Evolutionary conservation across 352 stramenopile species (phyloP).

Genomic region (Pythium aristosporum): DNA sequence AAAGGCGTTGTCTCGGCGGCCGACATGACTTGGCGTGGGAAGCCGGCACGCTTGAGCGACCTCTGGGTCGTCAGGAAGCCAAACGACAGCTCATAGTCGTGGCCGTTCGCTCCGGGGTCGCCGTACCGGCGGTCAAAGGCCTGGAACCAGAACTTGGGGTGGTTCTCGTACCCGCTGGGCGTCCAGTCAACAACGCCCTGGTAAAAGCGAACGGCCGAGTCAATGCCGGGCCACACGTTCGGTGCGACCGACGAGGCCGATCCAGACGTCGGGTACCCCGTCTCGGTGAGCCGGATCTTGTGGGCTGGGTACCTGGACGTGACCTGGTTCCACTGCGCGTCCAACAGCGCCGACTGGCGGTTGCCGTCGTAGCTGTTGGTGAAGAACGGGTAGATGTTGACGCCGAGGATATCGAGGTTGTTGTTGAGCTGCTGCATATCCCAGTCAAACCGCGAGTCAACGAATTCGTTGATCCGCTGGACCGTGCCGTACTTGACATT

Average conservation of each 20-base stretch:
- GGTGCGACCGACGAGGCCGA: slow-evolving; percentile 20
- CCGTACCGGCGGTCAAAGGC: slow-evolving; percentile 33
- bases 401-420: slow-evolving; percentile 26
- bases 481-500: slow-evolving; percentile 57
- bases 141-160: slow-evolving; percentile 41
- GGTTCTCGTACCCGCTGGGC: slow-evolving; percentile 10
- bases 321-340: slow-evolving; percentile 29
- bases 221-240: slow-evolving; percentile 22
- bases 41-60: slow-evolving; percentile 21
- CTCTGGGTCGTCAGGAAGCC: slow-evolving; percentile 30
- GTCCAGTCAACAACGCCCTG: slow-evolving; percentile 29
- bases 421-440: slow-evolving; percentile 16
- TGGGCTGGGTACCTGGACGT: slow-evolving; percentile 21
- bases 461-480: slow-evolving; percentile 35
- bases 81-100: slow-evolving; percentile 31
- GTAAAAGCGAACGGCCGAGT: slow-evolving; percentile 30
- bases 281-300: slow-evolving; percentile 39
- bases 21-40: slow-evolving; percentile 8
- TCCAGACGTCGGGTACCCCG: slow-evolving; percentile 32
- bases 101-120: slow-evolving; percentile 9
- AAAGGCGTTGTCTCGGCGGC: not conserved
- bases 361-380: slow-evolving; percentile 26
- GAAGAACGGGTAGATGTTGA: slow-evolving; percentile 51
- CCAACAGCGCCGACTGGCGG: slow-evolving; percentile 25
- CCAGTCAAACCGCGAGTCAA: slow-evolving; percentile 26